Evolutionary conservation across 2,329 filamentous ascomycete genomes (phyloP), one percentile per base, ranked within the genome.

Genomic region (Nannizziopsis barbatae): DNA sequence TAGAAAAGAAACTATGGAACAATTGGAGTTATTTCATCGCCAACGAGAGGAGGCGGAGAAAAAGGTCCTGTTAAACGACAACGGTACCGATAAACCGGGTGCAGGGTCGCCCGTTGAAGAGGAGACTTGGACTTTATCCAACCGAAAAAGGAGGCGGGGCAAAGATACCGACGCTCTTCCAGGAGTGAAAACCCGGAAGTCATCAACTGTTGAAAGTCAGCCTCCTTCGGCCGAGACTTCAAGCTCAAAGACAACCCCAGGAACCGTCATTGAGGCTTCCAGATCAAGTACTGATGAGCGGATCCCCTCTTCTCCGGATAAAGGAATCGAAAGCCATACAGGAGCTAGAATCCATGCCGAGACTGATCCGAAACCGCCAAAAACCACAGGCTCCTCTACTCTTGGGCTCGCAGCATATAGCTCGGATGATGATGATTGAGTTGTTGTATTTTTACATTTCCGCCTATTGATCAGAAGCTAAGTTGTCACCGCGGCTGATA

Each of bases 31-130:
- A 1, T 83, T 82, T 55, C 72, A 77, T 27, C 71, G 70, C 52
- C 75, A 77, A 56, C 76, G 76, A 51, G 76, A 80, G 53, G 73
- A 78, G 53, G 75, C 72, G 0, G 77, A 81, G 60, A 72, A 72
- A 55, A 70, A 66, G 30, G 48, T 63, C 53, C 57, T 69, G 8
- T 49, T 66, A 8, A 68, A 69, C 40, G 62, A 65, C 17, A 61
- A 58, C n/a, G 58, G 62, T 4, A 62, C 55, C 10, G 60, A 65
- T 20, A 38, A 53, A 2, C 45, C 42, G 9, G 48, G 35, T 37
- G 56, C 60, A 3, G 57, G 55, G 1, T 60, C 57, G 17, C 47
- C 62, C 2, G 60, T 57, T 2, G 62, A 67, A 42, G 65, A 65
- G 45, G 69, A 71, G 42, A 65, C 72, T 45, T 79, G 76, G 76